Base-by-base conservation (phyloP, 106 monocot species). In the Dendrobium nobile region DNA sequence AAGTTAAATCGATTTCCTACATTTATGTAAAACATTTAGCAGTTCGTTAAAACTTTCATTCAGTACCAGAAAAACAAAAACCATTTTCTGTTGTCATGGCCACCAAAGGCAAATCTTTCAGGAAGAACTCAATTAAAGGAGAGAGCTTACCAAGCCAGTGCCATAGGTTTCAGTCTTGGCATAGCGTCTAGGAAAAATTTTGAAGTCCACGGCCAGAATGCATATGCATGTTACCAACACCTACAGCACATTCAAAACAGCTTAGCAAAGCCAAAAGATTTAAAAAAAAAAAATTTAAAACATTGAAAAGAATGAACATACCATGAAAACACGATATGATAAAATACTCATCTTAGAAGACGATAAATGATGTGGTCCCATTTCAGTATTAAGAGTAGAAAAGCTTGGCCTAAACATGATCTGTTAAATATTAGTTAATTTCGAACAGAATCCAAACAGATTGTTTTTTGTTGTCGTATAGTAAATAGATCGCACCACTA, bases 161-260 rank as follows among this genome's bases (percentile, higher is more conserved):
- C 94, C 97, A 87, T 94, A 98, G 9, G 94, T 92, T 85, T 98
- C 97, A 51, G 94, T 87, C 94, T 98, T 98, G 68, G 97, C 97
- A 87, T 94, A 98, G 9, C 97, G 86, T 80, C 94, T 89, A 31
- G 97, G 97, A 77, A 87, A 98, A 78, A 98, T 91, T 88, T 87
- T 91, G 80, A 98, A 98, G 84, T 98, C 97, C 79, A 98, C 94
- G 42, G 97, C 92, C 81, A 98, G 84, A 83, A 98, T 98, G 83
- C 92, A 92, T 75, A 98, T 77, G 88, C 97, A 98, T 80, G 97
- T 98, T 10, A 89, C 80, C 75, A 89, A 67, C 80, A 98, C 87
- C 97, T 98, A 87, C 7, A 74, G 18, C 18, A 74, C 15, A 74
- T 74, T 9, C 43, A 74, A 43, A 5, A 70, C 31, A 33, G 33